Percentiles rank a stretch among this genome's conserved stretches.
Evolutionary conservation across 225 moss, liverwort and hornwort genomes (phyloP).

Genomic region (Antitrichia curtipendula): DNA sequence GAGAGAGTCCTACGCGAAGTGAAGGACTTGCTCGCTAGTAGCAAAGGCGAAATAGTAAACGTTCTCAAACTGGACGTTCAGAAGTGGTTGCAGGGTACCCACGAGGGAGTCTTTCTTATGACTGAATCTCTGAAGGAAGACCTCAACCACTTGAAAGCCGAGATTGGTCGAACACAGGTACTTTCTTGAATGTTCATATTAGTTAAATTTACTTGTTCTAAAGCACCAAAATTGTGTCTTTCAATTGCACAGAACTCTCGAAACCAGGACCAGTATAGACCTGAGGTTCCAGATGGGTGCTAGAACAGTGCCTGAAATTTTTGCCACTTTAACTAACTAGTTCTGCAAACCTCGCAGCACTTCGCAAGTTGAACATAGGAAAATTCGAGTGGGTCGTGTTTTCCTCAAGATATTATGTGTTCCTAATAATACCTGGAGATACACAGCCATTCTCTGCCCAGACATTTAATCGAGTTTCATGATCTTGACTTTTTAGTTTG

Average conservation of each 20-base stretch:
- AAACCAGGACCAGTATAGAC: not conserved
- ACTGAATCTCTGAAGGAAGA: conserved; percentile 51
- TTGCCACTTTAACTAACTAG: not conserved
- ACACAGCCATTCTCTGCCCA: not conserved
- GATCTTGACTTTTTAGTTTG: not conserved
- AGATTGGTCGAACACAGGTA: conserved; percentile 21
- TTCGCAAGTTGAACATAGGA: not conserved
- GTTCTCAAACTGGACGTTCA: conserved; percentile 71
- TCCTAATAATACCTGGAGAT: not conserved
- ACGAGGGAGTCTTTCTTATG: conserved; percentile 35
- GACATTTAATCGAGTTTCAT: not conserved
- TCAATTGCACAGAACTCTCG: not conserved
- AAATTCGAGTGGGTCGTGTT: not conserved
- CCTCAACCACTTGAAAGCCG: conserved; percentile 22
- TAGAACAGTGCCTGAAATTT: not conserved
- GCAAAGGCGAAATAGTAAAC: conserved; percentile 63
- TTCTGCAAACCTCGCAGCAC: not conserved
- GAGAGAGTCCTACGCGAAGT: conserved; percentile 54
- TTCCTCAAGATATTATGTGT: not conserved
- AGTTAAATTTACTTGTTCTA: not conserved
- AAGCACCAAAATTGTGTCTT: not conserved
- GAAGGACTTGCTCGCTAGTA: conserved; percentile 52
- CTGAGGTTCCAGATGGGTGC: not conserved
- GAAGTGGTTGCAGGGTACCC: conserved; percentile 61
- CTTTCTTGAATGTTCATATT: not conserved